Conservation (phyloP, 75 land plant species). For the Gnetum montanum region DNA sequence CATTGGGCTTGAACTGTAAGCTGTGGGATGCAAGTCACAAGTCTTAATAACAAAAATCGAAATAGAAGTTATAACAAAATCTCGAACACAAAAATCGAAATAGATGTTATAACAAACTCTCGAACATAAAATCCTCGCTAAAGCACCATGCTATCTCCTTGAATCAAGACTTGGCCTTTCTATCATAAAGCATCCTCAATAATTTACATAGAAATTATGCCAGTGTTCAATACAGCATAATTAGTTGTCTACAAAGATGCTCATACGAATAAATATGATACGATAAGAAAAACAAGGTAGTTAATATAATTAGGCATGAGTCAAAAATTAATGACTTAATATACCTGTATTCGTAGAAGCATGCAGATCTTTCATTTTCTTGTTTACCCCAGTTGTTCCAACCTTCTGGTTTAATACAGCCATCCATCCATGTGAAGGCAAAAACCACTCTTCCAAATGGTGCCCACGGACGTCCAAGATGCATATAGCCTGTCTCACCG, state of each 20-base stretch:
- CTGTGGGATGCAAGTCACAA: no score
- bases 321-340: neutral
- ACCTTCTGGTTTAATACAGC: slow-evolving; percentile 63
- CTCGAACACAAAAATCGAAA: no score
- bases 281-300: neutral
- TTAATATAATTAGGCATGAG: neutral
- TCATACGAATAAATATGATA: neutral
- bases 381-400: slow-evolving; percentile 91
- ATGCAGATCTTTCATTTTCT: slow-evolving; percentile 79
- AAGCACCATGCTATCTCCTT: no score
- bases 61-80: no score
- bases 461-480: slow-evolving; percentile 95
- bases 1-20: no score
- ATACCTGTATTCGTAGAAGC: slow-evolving; percentile 85
- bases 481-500: slow-evolving; percentile 43
- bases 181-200: no score
- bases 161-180: no score
- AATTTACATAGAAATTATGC: neutral
- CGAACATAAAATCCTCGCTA: no score
- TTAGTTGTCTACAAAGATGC: no score
- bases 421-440: slow-evolving; percentile 87
- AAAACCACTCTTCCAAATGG: slow-evolving; percentile 87
- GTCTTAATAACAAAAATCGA: no score
- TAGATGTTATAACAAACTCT: no score
- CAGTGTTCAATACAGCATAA: no score